Evolutionary conservation across 2,329 filamentous ascomycete genomes (phyloP).

Genomic region (Sporothrix curviconia): DNA sequence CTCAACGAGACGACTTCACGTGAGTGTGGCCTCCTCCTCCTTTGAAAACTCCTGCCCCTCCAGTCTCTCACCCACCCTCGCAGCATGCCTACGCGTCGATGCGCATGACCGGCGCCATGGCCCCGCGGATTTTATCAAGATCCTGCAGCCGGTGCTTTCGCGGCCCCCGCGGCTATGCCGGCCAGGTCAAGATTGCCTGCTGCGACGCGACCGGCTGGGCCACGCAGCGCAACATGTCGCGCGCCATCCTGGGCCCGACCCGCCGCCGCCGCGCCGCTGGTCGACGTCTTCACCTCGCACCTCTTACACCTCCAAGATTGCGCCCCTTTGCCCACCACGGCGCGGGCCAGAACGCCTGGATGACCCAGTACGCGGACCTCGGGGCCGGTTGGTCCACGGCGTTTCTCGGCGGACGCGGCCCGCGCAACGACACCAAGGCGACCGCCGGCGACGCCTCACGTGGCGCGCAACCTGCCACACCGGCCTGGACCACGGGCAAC

Average conservation of each 20-base stretch:
- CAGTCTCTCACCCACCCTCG: not conserved
- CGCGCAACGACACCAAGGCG: constrained; percentile 32
- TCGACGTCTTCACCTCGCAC: constrained; percentile 37
- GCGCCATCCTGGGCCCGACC: constrained; percentile 21
- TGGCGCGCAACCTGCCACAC: constrained; percentile 41
- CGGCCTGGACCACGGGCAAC: constrained; percentile 36
- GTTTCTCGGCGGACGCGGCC: too few relatives aligned
- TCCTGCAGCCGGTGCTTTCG: constrained; percentile 41
- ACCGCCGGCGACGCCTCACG: constrained; percentile 29
- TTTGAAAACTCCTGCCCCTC: too few relatives aligned
- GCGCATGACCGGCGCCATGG: constrained; percentile 29
- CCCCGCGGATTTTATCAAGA: constrained; percentile 33
- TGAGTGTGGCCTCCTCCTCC: constrained; percentile 7
- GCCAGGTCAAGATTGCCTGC: constrained; percentile 33
- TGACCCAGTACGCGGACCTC: constrained; percentile 42
- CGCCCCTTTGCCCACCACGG: constrained; percentile 29
- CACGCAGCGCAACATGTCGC: constrained; percentile 27
- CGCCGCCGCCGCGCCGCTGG: constrained; percentile 22
- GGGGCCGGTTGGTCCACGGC: constrained; percentile 32
- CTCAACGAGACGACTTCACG: constrained; percentile 28
- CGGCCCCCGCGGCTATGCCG: constrained; percentile 27
- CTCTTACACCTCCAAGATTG: constrained; percentile 35
- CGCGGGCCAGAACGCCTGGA: constrained; percentile 33
- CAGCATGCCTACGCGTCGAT: constrained; percentile 25
- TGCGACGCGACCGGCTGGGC: constrained; percentile 39